Evolutionary conservation across 371 early-diverging fungal species (phyloP).

Genomic region (Mucor sp.): DNA sequence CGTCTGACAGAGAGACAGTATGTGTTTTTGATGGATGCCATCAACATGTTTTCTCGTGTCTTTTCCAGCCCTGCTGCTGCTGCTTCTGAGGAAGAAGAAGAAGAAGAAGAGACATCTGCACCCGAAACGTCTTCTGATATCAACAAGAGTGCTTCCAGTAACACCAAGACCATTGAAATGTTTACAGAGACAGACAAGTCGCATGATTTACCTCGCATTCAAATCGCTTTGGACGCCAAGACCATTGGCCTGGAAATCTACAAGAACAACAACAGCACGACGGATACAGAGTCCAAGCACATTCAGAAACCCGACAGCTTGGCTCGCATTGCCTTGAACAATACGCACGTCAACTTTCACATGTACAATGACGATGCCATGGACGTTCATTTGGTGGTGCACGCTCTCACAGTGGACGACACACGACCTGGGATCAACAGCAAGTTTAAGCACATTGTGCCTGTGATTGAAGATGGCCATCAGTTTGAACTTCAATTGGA

Average conservation of each 20-base stretch:
- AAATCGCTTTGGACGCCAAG: constrained; percentile 18
- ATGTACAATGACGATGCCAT: constrained; percentile 64
- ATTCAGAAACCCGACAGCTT: constrained; percentile 29
- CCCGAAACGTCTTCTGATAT: background rate
- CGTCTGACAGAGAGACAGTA: constrained; percentile 84
- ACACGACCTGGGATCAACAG: constrained; percentile 79
- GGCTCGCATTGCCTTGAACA: constrained; percentile 54
- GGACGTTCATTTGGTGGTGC: constrained; percentile 69
- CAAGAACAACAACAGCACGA: constrained; percentile 16
- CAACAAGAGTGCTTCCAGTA: too few species aligned
- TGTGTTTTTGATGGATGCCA: constrained; percentile 73
- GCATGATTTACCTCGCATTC: constrained; percentile 15
- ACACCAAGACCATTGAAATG: background rate
- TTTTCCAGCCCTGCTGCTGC: constrained; percentile 14
- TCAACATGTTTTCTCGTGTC: constrained; percentile 49
- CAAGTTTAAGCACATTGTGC: constrained; percentile 85
- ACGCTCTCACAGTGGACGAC: constrained; percentile 79
- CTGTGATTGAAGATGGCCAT: constrained; percentile 42
- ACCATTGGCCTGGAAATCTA: constrained; percentile 41
- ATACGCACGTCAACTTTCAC: constrained; percentile 58
- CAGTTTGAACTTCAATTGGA: constrained; percentile 49
- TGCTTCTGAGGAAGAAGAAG: too few species aligned
- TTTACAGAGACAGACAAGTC: background rate
- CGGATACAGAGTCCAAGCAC: background rate
- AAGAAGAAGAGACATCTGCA: background rate